These are phyloP conservation scores for Coniochaeta sp. DNA, from an alignment of 2,329 filamentous ascomycete genomes.

Conservation along the genomic window DNA sequence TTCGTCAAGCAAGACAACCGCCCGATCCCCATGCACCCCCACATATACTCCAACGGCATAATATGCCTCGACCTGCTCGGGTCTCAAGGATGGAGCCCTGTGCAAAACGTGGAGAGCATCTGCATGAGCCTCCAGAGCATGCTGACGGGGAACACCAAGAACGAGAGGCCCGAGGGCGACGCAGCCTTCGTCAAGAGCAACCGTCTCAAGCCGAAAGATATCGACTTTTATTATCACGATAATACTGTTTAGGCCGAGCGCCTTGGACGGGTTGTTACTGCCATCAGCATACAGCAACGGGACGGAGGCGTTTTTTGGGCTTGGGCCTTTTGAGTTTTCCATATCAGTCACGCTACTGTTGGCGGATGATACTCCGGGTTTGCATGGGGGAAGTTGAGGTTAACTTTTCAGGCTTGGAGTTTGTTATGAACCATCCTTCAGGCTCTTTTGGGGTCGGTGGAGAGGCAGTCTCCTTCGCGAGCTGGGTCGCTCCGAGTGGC, in stretches of 20 bases:
- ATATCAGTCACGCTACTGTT: too few species aligned
- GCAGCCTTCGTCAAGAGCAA: slow-evolving; percentile 83
- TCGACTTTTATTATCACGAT: slow-evolving; percentile 92
- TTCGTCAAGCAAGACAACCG: slow-evolving; percentile 63
- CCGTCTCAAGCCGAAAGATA: slow-evolving; percentile 73
- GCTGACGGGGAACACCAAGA: slow-evolving; percentile 89
- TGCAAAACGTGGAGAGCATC: slow-evolving; percentile 94
- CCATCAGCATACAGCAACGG: too few species aligned
- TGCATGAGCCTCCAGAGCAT: slow-evolving; percentile 98
- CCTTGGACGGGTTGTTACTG: too few species aligned
- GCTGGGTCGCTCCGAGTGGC: too few species aligned
- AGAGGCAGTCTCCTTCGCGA: too few species aligned
- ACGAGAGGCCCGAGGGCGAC: slow-evolving; percentile 85
- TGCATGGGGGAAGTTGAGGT: too few species aligned
- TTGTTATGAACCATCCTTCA: too few species aligned
- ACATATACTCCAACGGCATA: slow-evolving; percentile 97
- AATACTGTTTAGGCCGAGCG: slow-evolving; percentile 62
- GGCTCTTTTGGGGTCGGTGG: too few species aligned
- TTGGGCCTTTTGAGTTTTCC: too few species aligned
- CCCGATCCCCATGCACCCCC: slow-evolving; percentile 86
- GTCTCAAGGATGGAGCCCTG: slow-evolving; percentile 84
- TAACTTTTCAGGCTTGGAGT: too few species aligned
- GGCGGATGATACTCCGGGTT: too few species aligned
- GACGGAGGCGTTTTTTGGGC: too few species aligned
- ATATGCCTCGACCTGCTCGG: slow-evolving; percentile 94